Evolutionary conservation across 257 asterid genomes (phyloP), one percentile per base, ranked within the genome.

Genomic region (Dorcoceras hygrometricum): DNA sequence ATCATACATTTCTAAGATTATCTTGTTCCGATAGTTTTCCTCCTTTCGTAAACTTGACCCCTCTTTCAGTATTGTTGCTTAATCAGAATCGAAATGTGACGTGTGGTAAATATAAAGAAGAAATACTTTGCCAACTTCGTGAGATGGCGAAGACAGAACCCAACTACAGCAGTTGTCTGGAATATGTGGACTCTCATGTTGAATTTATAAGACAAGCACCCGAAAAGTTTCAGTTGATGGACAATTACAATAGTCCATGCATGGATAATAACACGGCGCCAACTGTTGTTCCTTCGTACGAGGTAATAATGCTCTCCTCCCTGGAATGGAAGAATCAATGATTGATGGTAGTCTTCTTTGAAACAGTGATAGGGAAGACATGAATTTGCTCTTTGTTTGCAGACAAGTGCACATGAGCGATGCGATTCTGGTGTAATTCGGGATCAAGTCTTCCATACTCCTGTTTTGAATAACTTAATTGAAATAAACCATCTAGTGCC

Each of bases 31-130:
- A 58, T 46, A 53, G 25, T 57, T 22, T 61, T 20, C 68, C 57
- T 66, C 26, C 29, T 58, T 48, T 3, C 60, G 63, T 48, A 28
- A 43, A 43, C 51, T 57, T 22, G 66, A 20, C 70, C 63, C 61
- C 31, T 24, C 59, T 50, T 3, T 59, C 61, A 34, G 29, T 73
- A 50, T 39, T 76, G 60, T 59, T 62, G 22, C 74, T 76, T 64
- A 58, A 62, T 72, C 79, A 94, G 99, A 94, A 94, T 64, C 94
- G 99, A 46, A 90, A 94, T 81, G 87, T 93, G 10, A 74, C 79
- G 0, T 94, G 95, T 74, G 99, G 99, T 23, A 81, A 80, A 74
- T 79, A 90, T 80, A 94, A 87, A 73, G 95, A 81, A 71, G 97
- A 90, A 54, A 84, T 94, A 62, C 83, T 90, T 59, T 1, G 46